A percentile compares a stretch with the other conserved stretches of the same genome.
phyloP scores from a whole-genome alignment of 192 early-diverging fungal species.

The Coemansia asiatica region DNA sequence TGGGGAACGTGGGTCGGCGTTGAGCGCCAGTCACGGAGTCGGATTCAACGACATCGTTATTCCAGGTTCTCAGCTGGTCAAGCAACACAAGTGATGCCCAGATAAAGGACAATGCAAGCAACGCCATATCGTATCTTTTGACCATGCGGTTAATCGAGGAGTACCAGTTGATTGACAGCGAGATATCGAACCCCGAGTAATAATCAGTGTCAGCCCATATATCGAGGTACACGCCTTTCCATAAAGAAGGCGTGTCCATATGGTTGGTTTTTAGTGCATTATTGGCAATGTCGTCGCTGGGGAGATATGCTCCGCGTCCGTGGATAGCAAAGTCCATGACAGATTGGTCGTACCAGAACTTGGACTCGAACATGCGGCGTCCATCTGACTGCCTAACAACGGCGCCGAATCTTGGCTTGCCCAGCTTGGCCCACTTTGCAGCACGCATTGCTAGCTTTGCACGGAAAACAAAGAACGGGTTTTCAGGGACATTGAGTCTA shows the following conservation, averaged over 20 bases:
- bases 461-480: slow-evolving; percentile 49
- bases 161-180: slow-evolving; percentile 64
- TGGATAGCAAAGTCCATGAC: slow-evolving; percentile 48
- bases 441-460: slow-evolving; percentile 23
- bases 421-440: not conserved
- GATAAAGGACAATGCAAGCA: slow-evolving; percentile 67
- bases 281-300: slow-evolving; percentile 18
- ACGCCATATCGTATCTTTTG: slow-evolving; percentile 70
- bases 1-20: slow-evolving; percentile 15
- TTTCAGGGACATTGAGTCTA: slow-evolving; percentile 42
- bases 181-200: slow-evolving; percentile 34
- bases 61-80: slow-evolving; percentile 46
- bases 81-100: slow-evolving; percentile 60
- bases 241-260: slow-evolving; percentile 9
- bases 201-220: slow-evolving; percentile 40
- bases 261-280: not conserved
- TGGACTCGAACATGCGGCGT: slow-evolving; percentile 46
- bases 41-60: slow-evolving; percentile 1
- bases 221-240: slow-evolving; percentile 48
- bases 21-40: not conserved
- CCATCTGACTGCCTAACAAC: slow-evolving; percentile 50
- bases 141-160: slow-evolving; percentile 67
- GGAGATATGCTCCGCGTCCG: slow-evolving; percentile 50
- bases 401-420: slow-evolving; percentile 23
- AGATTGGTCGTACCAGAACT: slow-evolving; percentile 44